Evolutionary conservation across 257 asterid genomes (phyloP), one percentile per base, ranked within the genome.

Genomic region (Solanum pinnatisectum): DNA sequence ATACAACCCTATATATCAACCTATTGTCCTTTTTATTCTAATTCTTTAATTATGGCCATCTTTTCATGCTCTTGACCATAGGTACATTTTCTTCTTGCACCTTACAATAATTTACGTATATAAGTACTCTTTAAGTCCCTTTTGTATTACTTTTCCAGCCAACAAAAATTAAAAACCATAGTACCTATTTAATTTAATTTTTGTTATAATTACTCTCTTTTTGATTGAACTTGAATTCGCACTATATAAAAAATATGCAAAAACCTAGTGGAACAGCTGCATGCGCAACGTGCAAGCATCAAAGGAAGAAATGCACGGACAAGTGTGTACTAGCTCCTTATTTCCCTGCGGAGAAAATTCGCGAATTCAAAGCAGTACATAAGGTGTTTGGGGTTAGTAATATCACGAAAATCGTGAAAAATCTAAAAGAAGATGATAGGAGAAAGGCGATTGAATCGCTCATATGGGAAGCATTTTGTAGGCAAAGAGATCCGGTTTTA

Each of bases 261-360:
- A 82, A 82, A 40, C 7, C 68, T 30, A 81, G 18, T 7, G 85
- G 68, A 81, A 25, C 91, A 36, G 87, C 95, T 76, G 98, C 99
- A 39, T 97, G 99, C 82, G 98, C 98, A 20, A 92, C 99, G 85
- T 97, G 99, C 98, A 97, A 96, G 93, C 98, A 97, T 90, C 99
- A 97, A 74, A 87, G 98, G 8, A 95, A 97, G 91, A 96, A 94
- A 90, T 96, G 98, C 92, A 92, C 94, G 5, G 95, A 94, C 0
- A 94, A 93, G 60, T 97, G 98, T 84, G 86, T 86, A 10, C n/a
- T 97, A 83, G 98, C 98, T 0, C 97, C 98, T 18, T 92, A 90
- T 70, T 97, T 97, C 44, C 98, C 98, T 0, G 94, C 85, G 3
- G 93, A 87, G 11, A 91, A 91, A 70, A 86, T 86, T 32, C 92